Base-by-base conservation (phyloP, 2,329 filamentous ascomycete genomes). In the Epichloe glyceriae region DNA sequence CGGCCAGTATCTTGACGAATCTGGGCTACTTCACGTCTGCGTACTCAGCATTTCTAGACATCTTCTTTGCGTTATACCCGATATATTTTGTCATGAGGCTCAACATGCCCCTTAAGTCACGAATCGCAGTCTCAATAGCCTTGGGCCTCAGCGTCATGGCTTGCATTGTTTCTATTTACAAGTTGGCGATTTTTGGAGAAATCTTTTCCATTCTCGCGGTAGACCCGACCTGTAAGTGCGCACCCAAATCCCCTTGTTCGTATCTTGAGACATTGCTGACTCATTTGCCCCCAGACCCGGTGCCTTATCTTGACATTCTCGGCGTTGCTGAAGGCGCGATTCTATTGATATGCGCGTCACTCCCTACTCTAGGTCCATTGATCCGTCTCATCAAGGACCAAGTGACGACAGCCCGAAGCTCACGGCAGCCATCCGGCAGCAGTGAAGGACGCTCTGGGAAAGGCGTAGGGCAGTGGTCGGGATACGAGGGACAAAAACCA, bases 1-100 rank as follows among this genome's bases (percentile, higher is more conserved):
- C 50, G 11, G 52, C 58, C 19, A 50, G 50, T 19, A 52, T 56
- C 35, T 42, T 61, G 55, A 52, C 58, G 2, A 56, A 55, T 22
- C 40, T 61, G 50, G 58, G 58, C 17, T 61, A 60, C 41, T 60
- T 58, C 12, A 60, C 59, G 1, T 61, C 59, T n/a, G 57, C 57
- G 0, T 59, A 57, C 39, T 61, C 59, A 20, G 58, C 59, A 2
- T 61, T 60, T 33, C 55, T 61, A 22, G 58, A 61, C 40, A 51
- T 58, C 0, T 61, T 61, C 53, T 67, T 54, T 35, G 60, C 60
- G 2, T 17, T 60, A 2, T 61, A 61, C 11, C 59, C 60, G 4
- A 56, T 61, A 1, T 57, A 56, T 0, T 61, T 61, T 12, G 54
- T 61, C 6, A 61, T 60, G 60, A 54, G 51, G 11, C 52, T 61